Percentiles rank a stretch among this genome's conserved stretches.
These are phyloP conservation scores for Hansenula sp. DNA, from an alignment of 1,139 yeast species.

Conservation along the genomic window DNA sequence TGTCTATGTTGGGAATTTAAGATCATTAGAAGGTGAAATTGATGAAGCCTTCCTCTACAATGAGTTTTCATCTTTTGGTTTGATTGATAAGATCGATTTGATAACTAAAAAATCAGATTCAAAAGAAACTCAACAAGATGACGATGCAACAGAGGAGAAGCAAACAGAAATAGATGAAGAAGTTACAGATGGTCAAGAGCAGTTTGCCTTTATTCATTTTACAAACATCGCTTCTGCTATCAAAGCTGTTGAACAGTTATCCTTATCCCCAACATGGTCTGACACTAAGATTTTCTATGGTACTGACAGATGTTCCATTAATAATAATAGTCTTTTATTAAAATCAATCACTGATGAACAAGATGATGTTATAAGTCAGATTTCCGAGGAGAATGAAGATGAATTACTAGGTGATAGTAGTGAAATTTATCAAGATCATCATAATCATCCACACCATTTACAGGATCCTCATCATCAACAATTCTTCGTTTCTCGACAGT, in stretches of 20 bases:
- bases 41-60: constrained; percentile 49
- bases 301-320: constrained; percentile 59
- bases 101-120: constrained; percentile 8
- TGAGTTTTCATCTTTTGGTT: constrained; percentile 52
- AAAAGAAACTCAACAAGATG: constrained; percentile 10
- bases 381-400: constrained; percentile 2
- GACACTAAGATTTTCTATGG: constrained; percentile 64
- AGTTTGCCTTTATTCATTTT: constrained; percentile 80
- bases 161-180: constrained; percentile 5
- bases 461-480: not conserved
- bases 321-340: constrained; percentile 7
- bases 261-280: constrained; percentile 43
- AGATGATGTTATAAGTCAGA: constrained; percentile 4
- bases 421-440: not conserved
- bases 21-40: constrained; percentile 22
- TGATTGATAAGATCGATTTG: constrained; percentile 21
- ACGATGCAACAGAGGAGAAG: constrained; percentile 5
- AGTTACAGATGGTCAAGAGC: constrained; percentile 18
- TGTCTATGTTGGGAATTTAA: constrained; percentile 66
- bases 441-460: not conserved
- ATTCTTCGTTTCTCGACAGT: constrained; percentile 7
- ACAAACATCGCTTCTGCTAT: constrained; percentile 80
- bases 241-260: constrained; percentile 66
- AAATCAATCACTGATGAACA: constrained; percentile 15
- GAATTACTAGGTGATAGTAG: not conserved